Evolutionary conservation across 83 land plant species (phyloP).

Genomic region (Picea abies): DNA sequence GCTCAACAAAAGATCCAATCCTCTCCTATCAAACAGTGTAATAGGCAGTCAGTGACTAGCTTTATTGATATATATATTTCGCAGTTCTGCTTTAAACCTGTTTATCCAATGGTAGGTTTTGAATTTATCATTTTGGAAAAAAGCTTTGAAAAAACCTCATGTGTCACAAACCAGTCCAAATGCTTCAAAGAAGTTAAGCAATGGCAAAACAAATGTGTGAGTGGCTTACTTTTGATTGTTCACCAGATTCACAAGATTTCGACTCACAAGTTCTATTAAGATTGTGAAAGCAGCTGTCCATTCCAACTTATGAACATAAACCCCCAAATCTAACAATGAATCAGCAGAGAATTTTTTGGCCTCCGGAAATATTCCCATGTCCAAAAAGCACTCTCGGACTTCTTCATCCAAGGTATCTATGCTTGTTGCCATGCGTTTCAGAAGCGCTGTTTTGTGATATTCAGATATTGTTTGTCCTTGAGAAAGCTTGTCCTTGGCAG

Average conservation of each 20-base stretch:
- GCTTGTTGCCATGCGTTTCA: conserved; percentile 41
- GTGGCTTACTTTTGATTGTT: neutral
- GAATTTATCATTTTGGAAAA: too few species aligned
- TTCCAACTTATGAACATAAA: conserved; percentile 46
- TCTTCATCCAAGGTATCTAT: conserved; percentile 26
- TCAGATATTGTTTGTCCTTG: conserved; percentile 31
- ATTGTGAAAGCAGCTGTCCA: conserved; percentile 52
- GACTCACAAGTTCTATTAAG: conserved; percentile 24
- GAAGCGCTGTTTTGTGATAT: conserved; percentile 27
- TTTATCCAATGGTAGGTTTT: too few species aligned
- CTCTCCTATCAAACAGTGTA: neutral
- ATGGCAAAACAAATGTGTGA: too few species aligned
- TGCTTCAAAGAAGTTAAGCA: too few species aligned
- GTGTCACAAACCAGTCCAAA: too few species aligned
- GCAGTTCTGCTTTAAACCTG: neutral
- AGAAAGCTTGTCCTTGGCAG: conserved; percentile 40
- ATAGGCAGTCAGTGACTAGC: neutral
- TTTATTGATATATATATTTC: neutral
- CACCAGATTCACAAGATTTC: conserved; percentile 23
- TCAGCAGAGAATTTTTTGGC: conserved; percentile 55
- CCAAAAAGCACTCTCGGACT: conserved; percentile 60
- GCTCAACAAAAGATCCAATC: neutral
- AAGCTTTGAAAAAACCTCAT: too few species aligned
- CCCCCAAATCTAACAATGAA: conserved; percentile 56
- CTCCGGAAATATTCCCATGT: conserved; percentile 60